Evolutionary conservation across 208 protist genomes (phyloP).

Genomic region (Trypanosoma vivax): DNA sequence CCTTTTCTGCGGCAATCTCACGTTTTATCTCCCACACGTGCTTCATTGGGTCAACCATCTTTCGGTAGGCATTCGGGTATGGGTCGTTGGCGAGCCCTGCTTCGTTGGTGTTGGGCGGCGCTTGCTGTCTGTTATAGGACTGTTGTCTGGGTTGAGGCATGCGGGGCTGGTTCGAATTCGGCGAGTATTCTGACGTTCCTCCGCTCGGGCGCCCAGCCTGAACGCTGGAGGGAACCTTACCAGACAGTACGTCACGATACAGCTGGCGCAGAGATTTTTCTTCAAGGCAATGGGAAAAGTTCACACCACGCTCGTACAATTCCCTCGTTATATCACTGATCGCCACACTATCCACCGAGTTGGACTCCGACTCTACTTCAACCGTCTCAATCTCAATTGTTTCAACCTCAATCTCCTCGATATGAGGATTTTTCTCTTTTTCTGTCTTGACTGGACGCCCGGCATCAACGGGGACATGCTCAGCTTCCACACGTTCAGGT

Average conservation of each 20-base stretch:
- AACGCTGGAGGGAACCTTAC: conserved; percentile 38
- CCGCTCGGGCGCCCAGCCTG: conserved; percentile 24
- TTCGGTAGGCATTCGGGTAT: conserved; percentile 83
- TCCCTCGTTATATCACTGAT: conserved; percentile 88
- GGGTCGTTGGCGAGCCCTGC: conserved; percentile 71
- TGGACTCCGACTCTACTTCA: conserved; percentile 74
- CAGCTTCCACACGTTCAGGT: conserved; percentile 68
- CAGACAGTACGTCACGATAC: conserved; percentile 70
- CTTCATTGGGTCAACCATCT: conserved; percentile 91
- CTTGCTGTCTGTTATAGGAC: conserved; percentile 34
- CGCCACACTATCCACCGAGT: conserved; percentile 63
- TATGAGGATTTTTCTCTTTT: neutral
- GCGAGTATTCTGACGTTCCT: conserved; percentile 36
- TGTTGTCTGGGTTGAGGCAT: conserved; percentile 19
- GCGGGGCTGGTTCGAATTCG: conserved; percentile 18
- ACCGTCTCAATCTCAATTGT: conserved; percentile 83
- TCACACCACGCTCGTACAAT: conserved; percentile 78
- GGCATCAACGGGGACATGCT: conserved; percentile 35
- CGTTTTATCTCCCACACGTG: conserved; percentile 83
- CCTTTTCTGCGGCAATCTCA: conserved; percentile 76
- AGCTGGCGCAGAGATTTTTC: conserved; percentile 72
- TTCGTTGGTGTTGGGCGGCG: conserved; percentile 39
- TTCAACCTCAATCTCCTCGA: conserved; percentile 17
- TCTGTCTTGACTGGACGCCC: too few relatives aligned
- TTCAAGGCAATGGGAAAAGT: conserved; percentile 88